Evolutionary conservation across 352 stramenopile species (phyloP).

Genomic region (Globisporangium nunn): DNA sequence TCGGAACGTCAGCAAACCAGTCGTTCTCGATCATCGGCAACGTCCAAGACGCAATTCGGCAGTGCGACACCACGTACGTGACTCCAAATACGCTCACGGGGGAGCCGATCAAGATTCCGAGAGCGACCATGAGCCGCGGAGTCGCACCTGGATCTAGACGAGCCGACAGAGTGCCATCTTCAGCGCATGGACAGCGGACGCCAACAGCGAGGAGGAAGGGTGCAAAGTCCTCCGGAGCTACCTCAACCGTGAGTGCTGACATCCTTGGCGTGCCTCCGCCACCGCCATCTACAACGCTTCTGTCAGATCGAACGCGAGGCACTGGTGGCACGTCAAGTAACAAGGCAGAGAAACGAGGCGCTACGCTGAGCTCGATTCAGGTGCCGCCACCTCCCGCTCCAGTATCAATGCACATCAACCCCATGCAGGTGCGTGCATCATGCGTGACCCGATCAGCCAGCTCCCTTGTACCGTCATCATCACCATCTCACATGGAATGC

Average conservation of each 20-base stretch:
- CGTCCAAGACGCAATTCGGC: slow-evolving; percentile 61
- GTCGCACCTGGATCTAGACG: background rate
- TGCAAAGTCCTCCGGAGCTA: background rate
- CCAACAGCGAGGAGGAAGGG: background rate
- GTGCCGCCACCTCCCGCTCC: slow-evolving; percentile 17
- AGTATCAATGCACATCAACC: slow-evolving; percentile 29
- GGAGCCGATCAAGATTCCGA: slow-evolving; percentile 6
- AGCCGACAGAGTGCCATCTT: background rate
- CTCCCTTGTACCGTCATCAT: no score
- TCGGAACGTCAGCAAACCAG: slow-evolving; percentile 41
- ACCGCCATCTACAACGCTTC: slow-evolving; percentile 6
- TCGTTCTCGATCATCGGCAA: slow-evolving; percentile 73
- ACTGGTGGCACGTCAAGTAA: background rate
- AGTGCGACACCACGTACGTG: slow-evolving; percentile 53
- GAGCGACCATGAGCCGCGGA: background rate
- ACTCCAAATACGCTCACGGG: slow-evolving; percentile 18
- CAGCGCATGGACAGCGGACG: background rate
- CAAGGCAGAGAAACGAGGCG: background rate
- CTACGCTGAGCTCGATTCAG: slow-evolving; percentile 35
- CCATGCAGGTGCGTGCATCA: slow-evolving; percentile 36
- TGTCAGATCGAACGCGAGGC: slow-evolving; percentile 7
- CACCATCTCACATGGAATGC: no score
- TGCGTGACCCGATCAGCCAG: background rate
- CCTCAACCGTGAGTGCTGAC: slow-evolving; percentile 3
- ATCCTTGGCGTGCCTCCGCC: slow-evolving; percentile 12